Evolutionary conservation across 208 protist genomes (phyloP).

Genomic region (Trypanosoma cruzi): DNA sequence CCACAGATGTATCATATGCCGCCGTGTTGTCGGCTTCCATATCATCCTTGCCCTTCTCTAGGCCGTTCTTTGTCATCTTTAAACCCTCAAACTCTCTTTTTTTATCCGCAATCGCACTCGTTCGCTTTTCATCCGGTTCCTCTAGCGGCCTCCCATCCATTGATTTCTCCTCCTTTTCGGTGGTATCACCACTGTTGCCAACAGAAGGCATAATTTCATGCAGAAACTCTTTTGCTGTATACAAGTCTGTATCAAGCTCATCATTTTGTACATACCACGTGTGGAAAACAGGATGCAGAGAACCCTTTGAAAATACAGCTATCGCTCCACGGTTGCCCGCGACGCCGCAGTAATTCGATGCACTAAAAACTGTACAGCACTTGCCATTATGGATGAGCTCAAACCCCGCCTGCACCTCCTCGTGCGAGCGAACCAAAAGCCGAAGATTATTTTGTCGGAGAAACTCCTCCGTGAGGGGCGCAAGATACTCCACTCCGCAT

Average conservation of each 20-base stretch:
- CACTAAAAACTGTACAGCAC: slow-evolving; percentile 85
- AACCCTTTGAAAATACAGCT: slow-evolving; percentile 52
- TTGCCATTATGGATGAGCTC: slow-evolving; percentile 65
- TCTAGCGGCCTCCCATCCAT: neutral
- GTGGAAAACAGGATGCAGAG: slow-evolving; percentile 68
- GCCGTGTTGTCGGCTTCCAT: neutral
- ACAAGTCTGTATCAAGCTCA: neutral
- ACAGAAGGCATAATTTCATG: neutral
- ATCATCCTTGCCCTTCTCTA: neutral
- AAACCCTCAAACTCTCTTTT: neutral
- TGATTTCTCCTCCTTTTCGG: neutral
- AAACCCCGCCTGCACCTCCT: slow-evolving; percentile 91
- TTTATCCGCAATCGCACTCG: neutral
- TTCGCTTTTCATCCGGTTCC: neutral
- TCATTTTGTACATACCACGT: slow-evolving; percentile 57
- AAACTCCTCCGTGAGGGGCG: slow-evolving; percentile 96
- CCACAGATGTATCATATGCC: neutral
- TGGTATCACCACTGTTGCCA: neutral
- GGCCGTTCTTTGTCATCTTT: neutral
- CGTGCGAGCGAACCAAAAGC: slow-evolving; percentile 93
- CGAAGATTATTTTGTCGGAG: slow-evolving; percentile 96
- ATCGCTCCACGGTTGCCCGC: slow-evolving; percentile 97
- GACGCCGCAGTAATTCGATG: slow-evolving; percentile 89
- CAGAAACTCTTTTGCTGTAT: neutral
- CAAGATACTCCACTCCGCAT: slow-evolving; percentile 98